Base-by-base conservation (phyloP, 1,139 yeast species). In the Geotrichum siamense region DNA sequence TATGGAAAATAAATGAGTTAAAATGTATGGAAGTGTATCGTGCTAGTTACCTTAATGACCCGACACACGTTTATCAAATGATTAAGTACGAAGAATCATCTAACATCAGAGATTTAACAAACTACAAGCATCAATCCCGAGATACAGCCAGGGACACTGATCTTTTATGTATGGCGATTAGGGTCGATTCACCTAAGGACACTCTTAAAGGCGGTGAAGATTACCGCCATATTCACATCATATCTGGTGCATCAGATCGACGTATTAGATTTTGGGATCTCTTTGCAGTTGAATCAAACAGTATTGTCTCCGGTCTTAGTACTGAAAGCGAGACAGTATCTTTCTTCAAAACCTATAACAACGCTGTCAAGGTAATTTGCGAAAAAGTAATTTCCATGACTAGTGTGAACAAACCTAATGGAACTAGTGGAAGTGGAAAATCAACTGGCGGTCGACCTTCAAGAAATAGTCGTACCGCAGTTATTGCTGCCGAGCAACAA, bases 1-100 rank as follows among this genome's bases (percentile, higher is more conserved):
- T 85, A 0, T 85, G 95, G 94, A 93, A 84, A 57, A 67, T 85
- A 9, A 79, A 85, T 16, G 69, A 72, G 25, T 66, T 77, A 36
- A 77, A 74, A 42, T 84, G 94, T 53, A 68, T 75, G 33, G 78
- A 76, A 53, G 72, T 82, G 21, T 67, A 54, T 54, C 61, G 52
- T 23, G 55, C 56, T 13, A 44, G 38, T 28, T 32, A 33, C 5
- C 32, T 45, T 30, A 23, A 33, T 15, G 49, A 48, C 26, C 39
- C 43, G 32, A 34, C 47, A 31, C 28, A 33, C 36, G 33, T 37
- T 34, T 32, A 47, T 20, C 50, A 48, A 27, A 44, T 47, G 8
- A 48, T 49, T 17, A 55, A 51, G 15, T 61, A 53, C 15, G 56
- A 56, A 12, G 49, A 48, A n/a, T 6, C 13, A 17, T 10, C 44